A percentile compares a stretch with the other conserved stretches of the same genome.
Conservation (phyloP, 352 stramenopile genomes). For the Phytopythium ostracodes region DNA sequence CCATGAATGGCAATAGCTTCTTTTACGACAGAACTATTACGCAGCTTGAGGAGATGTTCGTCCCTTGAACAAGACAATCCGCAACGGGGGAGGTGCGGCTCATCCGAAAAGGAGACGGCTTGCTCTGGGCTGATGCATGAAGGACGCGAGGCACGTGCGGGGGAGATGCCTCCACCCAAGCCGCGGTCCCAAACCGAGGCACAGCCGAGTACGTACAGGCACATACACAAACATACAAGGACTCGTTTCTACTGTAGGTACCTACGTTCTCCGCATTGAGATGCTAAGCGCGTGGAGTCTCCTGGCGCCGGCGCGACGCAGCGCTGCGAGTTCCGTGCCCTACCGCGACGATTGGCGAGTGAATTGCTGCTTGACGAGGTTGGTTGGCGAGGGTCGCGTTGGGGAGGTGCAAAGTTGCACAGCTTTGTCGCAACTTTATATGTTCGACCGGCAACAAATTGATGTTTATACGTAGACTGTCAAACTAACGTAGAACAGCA, state of each 20-base stretch:
- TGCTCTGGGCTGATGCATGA: slow-evolving; percentile 10
- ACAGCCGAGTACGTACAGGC: not conserved
- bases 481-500: too few species aligned
- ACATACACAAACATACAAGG: not conserved
- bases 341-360: not conserved
- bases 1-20: too few species aligned
- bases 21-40: too few species aligned
- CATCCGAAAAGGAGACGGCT: slow-evolving; percentile 8
- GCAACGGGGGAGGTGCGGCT: slow-evolving; percentile 5
- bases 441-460: too few species aligned
- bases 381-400: too few species aligned
- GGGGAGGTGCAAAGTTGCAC: not conserved
- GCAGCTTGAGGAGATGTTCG: too few species aligned
- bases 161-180: not conserved
- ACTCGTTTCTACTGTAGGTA: not conserved
- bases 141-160: slow-evolving; percentile 3
- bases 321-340: too few species aligned
- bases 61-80: slow-evolving; percentile 9
- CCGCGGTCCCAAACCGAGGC: slow-evolving; percentile 9
- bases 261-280: not conserved
- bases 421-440: not conserved
- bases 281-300: too few species aligned
- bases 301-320: too few species aligned
- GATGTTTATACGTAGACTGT: too few species aligned
- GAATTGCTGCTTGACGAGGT: not conserved